Evolutionary conservation across 805 yeast species (phyloP).

Genomic region (Wickerhamiella kazuoi): DNA sequence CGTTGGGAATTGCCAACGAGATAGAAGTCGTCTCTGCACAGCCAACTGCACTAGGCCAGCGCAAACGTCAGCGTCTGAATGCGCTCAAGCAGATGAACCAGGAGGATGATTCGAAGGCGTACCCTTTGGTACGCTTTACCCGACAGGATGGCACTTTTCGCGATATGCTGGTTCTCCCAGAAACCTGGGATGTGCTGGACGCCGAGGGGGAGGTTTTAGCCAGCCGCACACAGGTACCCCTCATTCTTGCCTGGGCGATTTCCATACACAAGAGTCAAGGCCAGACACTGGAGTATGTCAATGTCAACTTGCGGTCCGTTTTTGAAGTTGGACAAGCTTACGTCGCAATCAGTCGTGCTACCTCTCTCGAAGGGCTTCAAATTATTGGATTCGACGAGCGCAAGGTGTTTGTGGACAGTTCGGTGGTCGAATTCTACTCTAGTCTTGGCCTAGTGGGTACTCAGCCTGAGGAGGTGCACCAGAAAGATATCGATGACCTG

Average conservation of each 20-base stretch:
- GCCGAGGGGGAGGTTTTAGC: slow-evolving; percentile 51
- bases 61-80: background rate
- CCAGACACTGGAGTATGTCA: slow-evolving; percentile 59
- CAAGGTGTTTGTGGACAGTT: slow-evolving; percentile 51
- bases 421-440: slow-evolving; percentile 52
- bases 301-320: slow-evolving; percentile 55
- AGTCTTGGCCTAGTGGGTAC: too few species aligned
- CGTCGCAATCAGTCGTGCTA: slow-evolving; percentile 87
- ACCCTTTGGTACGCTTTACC: slow-evolving; percentile 66
- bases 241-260: slow-evolving; percentile 89
- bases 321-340: slow-evolving; percentile 93
- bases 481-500: too few species aligned
- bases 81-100: background rate
- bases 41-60: background rate
- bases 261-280: slow-evolving; percentile 96
- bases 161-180: slow-evolving; percentile 66
- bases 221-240: slow-evolving; percentile 62
- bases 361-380: slow-evolving; percentile 64
- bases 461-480: too few species aligned
- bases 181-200: slow-evolving; percentile 65
- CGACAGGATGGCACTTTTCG: slow-evolving; percentile 55
- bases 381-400: slow-evolving; percentile 50
- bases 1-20: background rate
- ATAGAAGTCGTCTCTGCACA: too few species aligned
- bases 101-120: slow-evolving; percentile 8